Percentiles rank a stretch among this genome's conserved stretches.
phyloP scores from a whole-genome alignment of 768 basidiomycete genomes.

The Suillus weaverae region DNA sequence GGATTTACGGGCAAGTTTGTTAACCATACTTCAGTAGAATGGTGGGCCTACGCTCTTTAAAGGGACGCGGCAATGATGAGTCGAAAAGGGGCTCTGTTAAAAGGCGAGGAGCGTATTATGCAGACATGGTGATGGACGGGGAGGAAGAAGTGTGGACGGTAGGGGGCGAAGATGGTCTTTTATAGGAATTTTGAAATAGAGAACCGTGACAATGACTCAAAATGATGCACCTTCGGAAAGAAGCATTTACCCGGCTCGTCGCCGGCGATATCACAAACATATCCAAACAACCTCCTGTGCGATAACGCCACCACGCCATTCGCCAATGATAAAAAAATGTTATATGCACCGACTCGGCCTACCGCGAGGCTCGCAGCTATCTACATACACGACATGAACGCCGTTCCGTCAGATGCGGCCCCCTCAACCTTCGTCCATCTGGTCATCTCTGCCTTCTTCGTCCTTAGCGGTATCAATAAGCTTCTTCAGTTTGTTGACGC shows the following conservation, averaged over 20 bases:
- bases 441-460: slow-evolving; percentile 52
- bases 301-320: slow-evolving; percentile 21
- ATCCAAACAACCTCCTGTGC: slow-evolving; percentile 17
- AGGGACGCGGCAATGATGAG: slow-evolving; percentile 24
- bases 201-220: slow-evolving; percentile 36
- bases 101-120: slow-evolving; percentile 27
- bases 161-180: slow-evolving; percentile 35
- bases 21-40: slow-evolving; percentile 64
- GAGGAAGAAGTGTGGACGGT: slow-evolving; percentile 18
- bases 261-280: slow-evolving; percentile 20
- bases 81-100: slow-evolving; percentile 4
- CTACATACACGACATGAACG: slow-evolving; percentile 7
- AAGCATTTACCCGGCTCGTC: slow-evolving; percentile 25
- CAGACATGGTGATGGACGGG: slow-evolving; percentile 41
- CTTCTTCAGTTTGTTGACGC: slow-evolving; percentile 78
- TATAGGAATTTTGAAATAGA: slow-evolving; percentile 43
- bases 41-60: slow-evolving; percentile 28
- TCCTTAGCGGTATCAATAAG: slow-evolving; percentile 71
- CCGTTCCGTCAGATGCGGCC: not conserved
- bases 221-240: slow-evolving; percentile 27
- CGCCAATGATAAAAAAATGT: slow-evolving; percentile 8
- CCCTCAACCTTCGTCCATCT: slow-evolving; percentile 75
- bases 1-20: slow-evolving; percentile 76
- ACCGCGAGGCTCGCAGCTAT: not conserved
- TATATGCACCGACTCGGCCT: slow-evolving; percentile 11